Conservation (phyloP, 73 alveolate genomes). For the Paramecium octaurelia region DNA sequence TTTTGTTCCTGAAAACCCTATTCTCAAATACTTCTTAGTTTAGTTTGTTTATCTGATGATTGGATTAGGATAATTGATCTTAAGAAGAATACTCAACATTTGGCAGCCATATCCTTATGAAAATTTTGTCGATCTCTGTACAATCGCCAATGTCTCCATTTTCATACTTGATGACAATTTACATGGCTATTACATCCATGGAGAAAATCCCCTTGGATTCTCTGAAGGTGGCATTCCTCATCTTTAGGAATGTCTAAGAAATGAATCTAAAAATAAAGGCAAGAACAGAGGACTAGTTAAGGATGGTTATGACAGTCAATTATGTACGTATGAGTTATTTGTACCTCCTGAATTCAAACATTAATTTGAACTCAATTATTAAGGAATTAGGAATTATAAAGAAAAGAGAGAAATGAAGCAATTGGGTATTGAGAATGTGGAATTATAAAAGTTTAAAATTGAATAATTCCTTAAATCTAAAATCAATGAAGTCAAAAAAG, state of each 20-base stretch:
- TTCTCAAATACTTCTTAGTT: conserved; percentile 80
- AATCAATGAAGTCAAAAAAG: conserved; percentile 71
- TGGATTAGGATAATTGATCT: conserved; percentile 74
- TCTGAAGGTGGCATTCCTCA: conserved; percentile 86
- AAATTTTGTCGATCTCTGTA: conserved; percentile 93
- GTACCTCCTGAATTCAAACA: conserved; percentile 75
- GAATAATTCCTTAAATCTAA: conserved; percentile 69
- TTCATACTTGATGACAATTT: conserved; percentile 89
- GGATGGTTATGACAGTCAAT: conserved; percentile 71
- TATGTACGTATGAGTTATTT: conserved; percentile 89
- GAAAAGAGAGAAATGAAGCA: conserved; percentile 63
- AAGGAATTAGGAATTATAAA: conserved; percentile 60
- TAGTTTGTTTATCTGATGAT: conserved; percentile 72
- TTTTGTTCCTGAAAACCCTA: conserved; percentile 70
- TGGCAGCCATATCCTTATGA: conserved; percentile 80
- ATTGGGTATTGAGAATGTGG: conserved; percentile 61
- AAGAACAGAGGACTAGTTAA: conserved; percentile 79
- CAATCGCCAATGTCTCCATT: conserved; percentile 89
- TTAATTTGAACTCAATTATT: conserved; percentile 68
- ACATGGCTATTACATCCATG: conserved; percentile 98
- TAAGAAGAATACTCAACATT: conserved; percentile 70
- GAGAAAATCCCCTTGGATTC: conserved; percentile 89
- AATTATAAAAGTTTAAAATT: conserved; percentile 67
- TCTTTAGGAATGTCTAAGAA: conserved; percentile 78
- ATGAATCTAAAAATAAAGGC: conserved; percentile 83